A percentile compares a stretch with the other conserved stretches of the same genome.
Evolutionary conservation across 306 rosid species (phyloP).

Genomic region (Corylus americana): DNA sequence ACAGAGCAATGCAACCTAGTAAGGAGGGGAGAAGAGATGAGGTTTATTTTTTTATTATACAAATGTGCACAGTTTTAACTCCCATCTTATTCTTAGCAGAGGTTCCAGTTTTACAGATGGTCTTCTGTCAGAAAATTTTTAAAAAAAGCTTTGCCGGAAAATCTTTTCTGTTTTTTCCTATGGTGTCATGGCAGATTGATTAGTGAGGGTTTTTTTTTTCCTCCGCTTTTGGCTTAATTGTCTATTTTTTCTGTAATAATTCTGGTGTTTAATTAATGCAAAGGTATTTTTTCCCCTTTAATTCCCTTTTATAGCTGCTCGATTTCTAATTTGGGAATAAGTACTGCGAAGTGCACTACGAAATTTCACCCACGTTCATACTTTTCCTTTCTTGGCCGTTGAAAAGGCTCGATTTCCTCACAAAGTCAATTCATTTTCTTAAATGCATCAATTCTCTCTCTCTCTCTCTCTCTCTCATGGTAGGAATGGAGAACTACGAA

Average conservation of each 20-base stretch:
- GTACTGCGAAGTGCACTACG: not conserved
- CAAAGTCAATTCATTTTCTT: too few species aligned
- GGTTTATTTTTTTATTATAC: conserved; percentile 42
- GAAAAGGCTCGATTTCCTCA: too few species aligned
- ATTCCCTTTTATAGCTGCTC: too few species aligned
- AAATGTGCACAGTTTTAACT: conserved; percentile 52
- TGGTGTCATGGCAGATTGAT: conserved; percentile 38
- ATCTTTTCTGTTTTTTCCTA: conserved; percentile 39
- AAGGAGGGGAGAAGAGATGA: conserved; percentile 36
- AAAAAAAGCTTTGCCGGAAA: conserved; percentile 51
- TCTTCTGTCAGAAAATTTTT: conserved; percentile 65
- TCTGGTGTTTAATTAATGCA: conserved; percentile 22
- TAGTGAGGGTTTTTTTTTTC: conserved; percentile 29
- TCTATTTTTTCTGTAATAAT: conserved; percentile 34
- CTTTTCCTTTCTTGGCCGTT: not conserved
- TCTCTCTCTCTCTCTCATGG: too few species aligned
- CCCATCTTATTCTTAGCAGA: conserved; percentile 51
- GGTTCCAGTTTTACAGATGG: conserved; percentile 64
- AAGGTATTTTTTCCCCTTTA: not conserved
- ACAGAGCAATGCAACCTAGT: conserved; percentile 43
- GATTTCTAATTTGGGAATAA: not conserved
- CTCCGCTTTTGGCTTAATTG: conserved; percentile 22
- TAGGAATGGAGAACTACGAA: too few species aligned
- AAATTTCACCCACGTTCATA: not conserved
- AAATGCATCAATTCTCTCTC: too few species aligned